Conservation (phyloP, 73 alveolate species). For the Paramecium caudatum region DNA sequence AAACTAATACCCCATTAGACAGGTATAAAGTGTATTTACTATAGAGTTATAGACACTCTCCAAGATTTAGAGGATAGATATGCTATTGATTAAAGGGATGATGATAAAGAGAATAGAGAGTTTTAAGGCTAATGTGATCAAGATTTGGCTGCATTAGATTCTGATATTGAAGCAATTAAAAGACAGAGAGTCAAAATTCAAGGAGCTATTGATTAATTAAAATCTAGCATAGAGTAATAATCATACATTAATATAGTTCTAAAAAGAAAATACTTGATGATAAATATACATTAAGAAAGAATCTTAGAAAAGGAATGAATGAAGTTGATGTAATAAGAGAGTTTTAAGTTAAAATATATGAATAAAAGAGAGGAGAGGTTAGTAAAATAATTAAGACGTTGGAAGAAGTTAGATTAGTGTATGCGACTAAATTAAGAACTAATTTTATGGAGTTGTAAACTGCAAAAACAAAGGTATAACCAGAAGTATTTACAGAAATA, state of each 20-base stretch:
- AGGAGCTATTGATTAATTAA: conserved; percentile 55
- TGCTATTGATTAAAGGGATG: conserved; percentile 28
- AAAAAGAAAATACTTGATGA: conserved; percentile 23
- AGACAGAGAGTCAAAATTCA: neutral
- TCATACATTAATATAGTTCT: neutral
- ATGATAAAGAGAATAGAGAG: conserved; percentile 45
- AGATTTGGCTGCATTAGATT: neutral
- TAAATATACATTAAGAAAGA: conserved; percentile 19
- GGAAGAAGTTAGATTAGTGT: conserved; percentile 45
- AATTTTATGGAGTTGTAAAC: conserved; percentile 47
- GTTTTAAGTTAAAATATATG: conserved; percentile 14
- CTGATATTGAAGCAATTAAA: conserved; percentile 36
- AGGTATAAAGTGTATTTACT: conserved; percentile 37
- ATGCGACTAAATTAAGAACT: conserved; percentile 57
- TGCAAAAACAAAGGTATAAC: conserved; percentile 17
- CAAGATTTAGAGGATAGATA: conserved; percentile 59
- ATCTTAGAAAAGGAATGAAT: conserved; percentile 55
- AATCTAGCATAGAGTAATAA: conserved; percentile 10
- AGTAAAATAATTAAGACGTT: conserved; percentile 12
- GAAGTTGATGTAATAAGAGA: conserved; percentile 59
- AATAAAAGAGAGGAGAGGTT: conserved; percentile 42
- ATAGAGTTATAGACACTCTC: conserved; percentile 52
- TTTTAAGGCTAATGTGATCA: conserved; percentile 28
- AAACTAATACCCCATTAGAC: conserved; percentile 34
- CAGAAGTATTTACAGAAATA: conserved; percentile 37